These are phyloP conservation scores for Crithidia acanthocephali DNA, from an alignment of 208 protist genomes.

Conservation along the genomic window DNA sequence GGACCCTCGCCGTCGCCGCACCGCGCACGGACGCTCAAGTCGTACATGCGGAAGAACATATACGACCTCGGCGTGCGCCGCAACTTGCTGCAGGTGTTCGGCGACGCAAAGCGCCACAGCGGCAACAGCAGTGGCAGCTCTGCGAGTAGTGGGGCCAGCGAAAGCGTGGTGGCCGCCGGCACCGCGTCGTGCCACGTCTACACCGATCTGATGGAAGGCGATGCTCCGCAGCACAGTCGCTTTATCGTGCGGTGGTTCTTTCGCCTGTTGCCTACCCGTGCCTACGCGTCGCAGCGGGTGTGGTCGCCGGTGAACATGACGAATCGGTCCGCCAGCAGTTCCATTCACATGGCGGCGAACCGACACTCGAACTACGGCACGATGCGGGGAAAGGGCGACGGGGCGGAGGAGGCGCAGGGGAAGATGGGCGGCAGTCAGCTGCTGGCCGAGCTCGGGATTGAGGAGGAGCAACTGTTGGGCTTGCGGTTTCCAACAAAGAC, in stretches of 20 bases:
- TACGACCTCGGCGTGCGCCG: constrained; percentile 83
- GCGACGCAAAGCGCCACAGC: constrained; percentile 54
- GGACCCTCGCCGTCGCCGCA: not conserved
- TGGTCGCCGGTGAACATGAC: constrained; percentile 28
- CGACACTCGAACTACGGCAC: constrained; percentile 33
- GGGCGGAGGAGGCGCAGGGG: not conserved
- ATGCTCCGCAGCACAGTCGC: constrained; percentile 43
- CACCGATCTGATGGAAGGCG: constrained; percentile 62
- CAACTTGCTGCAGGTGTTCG: constrained; percentile 87
- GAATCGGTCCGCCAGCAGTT: constrained; percentile 32
- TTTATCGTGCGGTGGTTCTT: constrained; percentile 75
- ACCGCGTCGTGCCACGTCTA: constrained; percentile 31
- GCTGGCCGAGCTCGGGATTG: constrained; percentile 38
- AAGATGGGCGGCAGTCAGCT: constrained; percentile 21
- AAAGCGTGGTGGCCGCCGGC: not conserved
- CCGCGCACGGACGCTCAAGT: constrained; percentile 17
- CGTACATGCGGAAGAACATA: constrained; percentile 52
- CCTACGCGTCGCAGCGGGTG: constrained; percentile 55
- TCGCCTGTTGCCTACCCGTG: constrained; percentile 69
- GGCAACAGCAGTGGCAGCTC: constrained; percentile 3
- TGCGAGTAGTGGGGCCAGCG: too few relatives aligned
- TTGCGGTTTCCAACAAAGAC: constrained; percentile 61
- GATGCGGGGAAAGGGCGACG: constrained; percentile 5
- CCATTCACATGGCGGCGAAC: constrained; percentile 30
- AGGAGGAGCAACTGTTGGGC: constrained; percentile 55